Percentiles rank a stretch among this genome's conserved stretches.
Evolutionary conservation across 2,329 filamentous ascomycete species (phyloP).

Genomic region (Calycina herbarum): DNA sequence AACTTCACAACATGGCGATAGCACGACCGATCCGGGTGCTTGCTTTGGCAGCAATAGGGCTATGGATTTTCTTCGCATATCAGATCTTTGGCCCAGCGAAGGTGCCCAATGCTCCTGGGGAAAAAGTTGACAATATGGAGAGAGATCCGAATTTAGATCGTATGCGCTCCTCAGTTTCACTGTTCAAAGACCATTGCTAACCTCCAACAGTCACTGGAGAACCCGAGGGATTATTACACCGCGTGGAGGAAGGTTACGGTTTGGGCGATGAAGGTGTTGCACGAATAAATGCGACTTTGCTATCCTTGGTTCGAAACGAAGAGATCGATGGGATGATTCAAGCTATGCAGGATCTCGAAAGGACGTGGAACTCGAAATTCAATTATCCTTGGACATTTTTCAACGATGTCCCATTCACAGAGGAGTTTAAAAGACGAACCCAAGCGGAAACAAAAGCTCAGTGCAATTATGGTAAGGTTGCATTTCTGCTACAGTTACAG

Average conservation of each 20-base stretch:
- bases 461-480: slow-evolving; percentile 70
- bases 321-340: slow-evolving; percentile 82
- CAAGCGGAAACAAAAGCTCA: slow-evolving; percentile 83
- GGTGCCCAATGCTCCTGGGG: slow-evolving; percentile 42
- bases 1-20: slow-evolving; percentile 67
- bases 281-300: slow-evolving; percentile 89
- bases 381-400: slow-evolving; percentile 99
- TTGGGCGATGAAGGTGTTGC: slow-evolving; percentile 72
- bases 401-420: slow-evolving; percentile 90
- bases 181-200: slow-evolving; percentile 17
- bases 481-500: background rate
- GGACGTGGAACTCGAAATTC: slow-evolving; percentile 97
- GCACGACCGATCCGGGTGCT: slow-evolving; percentile 82
- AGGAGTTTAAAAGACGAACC: slow-evolving; percentile 87
- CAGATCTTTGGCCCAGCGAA: slow-evolving; percentile 66
- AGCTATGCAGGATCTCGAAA: slow-evolving; percentile 88
- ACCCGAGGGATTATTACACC: slow-evolving; percentile 73
- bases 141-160: slow-evolving; percentile 85
- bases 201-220: slow-evolving; percentile 71
- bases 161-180: slow-evolving; percentile 48
- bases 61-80: slow-evolving; percentile 79
- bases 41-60: slow-evolving; percentile 66
- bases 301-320: slow-evolving; percentile 89
- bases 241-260: slow-evolving; percentile 75
- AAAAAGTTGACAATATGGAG: slow-evolving; percentile 60